Base-by-base conservation (phyloP, 2,329 filamentous ascomycete species). In the Pseudocercospora crystallina region DNA sequence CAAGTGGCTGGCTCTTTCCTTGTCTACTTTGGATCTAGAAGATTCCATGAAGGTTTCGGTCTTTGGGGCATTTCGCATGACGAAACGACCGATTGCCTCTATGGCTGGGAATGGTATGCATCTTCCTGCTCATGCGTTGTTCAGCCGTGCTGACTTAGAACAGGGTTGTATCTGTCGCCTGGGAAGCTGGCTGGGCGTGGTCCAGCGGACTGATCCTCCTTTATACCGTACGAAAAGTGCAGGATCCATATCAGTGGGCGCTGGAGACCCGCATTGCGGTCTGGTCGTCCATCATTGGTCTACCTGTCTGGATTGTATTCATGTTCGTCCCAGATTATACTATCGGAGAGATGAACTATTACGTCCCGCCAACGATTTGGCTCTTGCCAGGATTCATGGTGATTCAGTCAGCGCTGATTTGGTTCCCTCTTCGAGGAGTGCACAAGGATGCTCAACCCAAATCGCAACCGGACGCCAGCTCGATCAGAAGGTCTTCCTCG, bases 61-160 rank as follows among this genome's bases (percentile, higher is more conserved):
- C 31, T 45, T 20, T 45, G 42, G 42, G 42, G 42, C 31, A 10
- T 20, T 8, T 14, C 9, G 12, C 4, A 26, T 7, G 3, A 7
- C 20, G 42, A 45, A 10, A 7, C 13, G 8, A 14, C 35, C 5
- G 31, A 14, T 12, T 45, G 42, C 17, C 36, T 45, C 20, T 45
- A 35, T n/a, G 42, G 42, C 12, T 45, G 42, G 42, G 42, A 45
- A 34, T 45, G 42, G 40, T 43, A 32, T 33, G 40, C 31, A 9
- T 10, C 10, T n/a, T 10, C 13, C 13, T n/a, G 9, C 32, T 12
- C 30, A 9, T 15, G 29, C 11, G 14, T 13, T 12, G 40, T 17
- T 32, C 2, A 13, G 13, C 5, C 29, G 5, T 26, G 13, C 40
- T 43, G 9, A 43, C 20, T 10, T n/a, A 13, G 9, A 11, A 33